Percentiles rank a stretch among this genome's conserved stretches.
Conservation (phyloP, 179 eudicot species). For the Sideroxylon spinosum region DNA sequence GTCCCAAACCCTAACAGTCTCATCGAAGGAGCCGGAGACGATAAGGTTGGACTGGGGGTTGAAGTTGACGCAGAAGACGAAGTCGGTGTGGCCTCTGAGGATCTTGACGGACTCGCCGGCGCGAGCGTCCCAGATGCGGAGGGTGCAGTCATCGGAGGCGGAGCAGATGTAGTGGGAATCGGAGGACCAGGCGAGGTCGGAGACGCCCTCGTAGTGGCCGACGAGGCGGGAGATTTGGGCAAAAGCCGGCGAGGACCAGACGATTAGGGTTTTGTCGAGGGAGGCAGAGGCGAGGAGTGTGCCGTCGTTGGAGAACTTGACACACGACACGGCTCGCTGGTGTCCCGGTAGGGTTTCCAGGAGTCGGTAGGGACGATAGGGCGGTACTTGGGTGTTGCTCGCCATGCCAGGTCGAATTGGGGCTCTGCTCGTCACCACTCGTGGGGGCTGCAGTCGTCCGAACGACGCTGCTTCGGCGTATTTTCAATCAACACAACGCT, state of each 20-base stretch:
- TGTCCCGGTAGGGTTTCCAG: constrained; percentile 57
- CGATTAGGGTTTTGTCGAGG: constrained; percentile 73
- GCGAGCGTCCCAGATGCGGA: constrained; percentile 84
- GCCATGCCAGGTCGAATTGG: constrained; percentile 8
- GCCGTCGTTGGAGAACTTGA: constrained; percentile 83
- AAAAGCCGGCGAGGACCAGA: constrained; percentile 59
- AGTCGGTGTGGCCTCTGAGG: constrained; percentile 62
- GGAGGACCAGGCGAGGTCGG: constrained; percentile 89
- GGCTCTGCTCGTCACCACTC: too few relatives aligned
- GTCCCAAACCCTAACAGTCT: constrained; percentile 87
- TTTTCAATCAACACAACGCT: too few relatives aligned
- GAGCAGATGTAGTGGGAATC: constrained; percentile 82
- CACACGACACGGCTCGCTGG: constrained; percentile 67
- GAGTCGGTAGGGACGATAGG: constrained; percentile 59
- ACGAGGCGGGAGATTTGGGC: constrained; percentile 42
- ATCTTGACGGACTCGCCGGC: constrained; percentile 60
- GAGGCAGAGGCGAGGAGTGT: constrained; percentile 79
- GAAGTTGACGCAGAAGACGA: constrained; percentile 80
- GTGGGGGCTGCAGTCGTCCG: too few relatives aligned
- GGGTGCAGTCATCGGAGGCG: constrained; percentile 85
- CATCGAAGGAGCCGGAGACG: constrained; percentile 82
- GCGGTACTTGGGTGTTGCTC: constrained; percentile 31
- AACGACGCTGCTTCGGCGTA: too few relatives aligned
- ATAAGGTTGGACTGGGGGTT: constrained; percentile 60
- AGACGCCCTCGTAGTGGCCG: constrained; percentile 82